phyloP scores from a whole-genome alignment of 371 early-diverging fungal genomes.

The Batrachochytrium dendrobatidis region DNA sequence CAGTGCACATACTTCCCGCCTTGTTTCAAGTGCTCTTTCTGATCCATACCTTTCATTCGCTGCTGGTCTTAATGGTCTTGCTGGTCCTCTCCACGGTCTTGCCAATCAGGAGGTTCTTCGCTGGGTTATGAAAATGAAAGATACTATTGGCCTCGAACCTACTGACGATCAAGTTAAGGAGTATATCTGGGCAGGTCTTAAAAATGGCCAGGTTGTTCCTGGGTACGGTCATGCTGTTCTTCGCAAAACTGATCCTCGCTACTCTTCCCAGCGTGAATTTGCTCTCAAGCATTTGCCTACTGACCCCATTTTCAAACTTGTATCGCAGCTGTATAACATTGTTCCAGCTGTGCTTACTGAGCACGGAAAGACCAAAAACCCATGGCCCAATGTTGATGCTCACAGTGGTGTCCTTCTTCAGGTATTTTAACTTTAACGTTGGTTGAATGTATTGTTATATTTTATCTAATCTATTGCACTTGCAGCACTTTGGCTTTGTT shows the following conservation, averaged over 20 bases:
- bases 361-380: conserved; percentile 99
- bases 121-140: conserved; percentile 91
- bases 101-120: conserved; percentile 99
- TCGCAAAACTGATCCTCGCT: conserved; percentile 97
- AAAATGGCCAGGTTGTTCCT: conserved; percentile 94
- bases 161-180: conserved; percentile 91
- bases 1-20: conserved; percentile 66
- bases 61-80: conserved; percentile 95
- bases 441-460: not conserved
- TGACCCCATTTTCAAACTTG: conserved; percentile 94
- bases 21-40: conserved; percentile 94
- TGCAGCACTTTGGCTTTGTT: conserved; percentile 87
- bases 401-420: conserved; percentile 94
- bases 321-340: conserved; percentile 92
- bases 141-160: conserved; percentile 75
- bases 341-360: conserved; percentile 92
- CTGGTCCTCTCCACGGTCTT: conserved; percentile 98
- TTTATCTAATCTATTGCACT: conserved; percentile 3
- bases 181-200: conserved; percentile 92
- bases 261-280: conserved; percentile 97
- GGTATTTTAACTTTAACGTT: conserved; percentile 7
- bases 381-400: conserved; percentile 99
- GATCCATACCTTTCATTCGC: conserved; percentile 97
- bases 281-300: conserved; percentile 95
- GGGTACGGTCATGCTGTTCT: conserved; percentile 99